Evolutionary conservation across 495 filamentous ascomycete species (phyloP), one percentile per base, ranked within the genome.

Genomic region (Podospora pseudoanserina): DNA sequence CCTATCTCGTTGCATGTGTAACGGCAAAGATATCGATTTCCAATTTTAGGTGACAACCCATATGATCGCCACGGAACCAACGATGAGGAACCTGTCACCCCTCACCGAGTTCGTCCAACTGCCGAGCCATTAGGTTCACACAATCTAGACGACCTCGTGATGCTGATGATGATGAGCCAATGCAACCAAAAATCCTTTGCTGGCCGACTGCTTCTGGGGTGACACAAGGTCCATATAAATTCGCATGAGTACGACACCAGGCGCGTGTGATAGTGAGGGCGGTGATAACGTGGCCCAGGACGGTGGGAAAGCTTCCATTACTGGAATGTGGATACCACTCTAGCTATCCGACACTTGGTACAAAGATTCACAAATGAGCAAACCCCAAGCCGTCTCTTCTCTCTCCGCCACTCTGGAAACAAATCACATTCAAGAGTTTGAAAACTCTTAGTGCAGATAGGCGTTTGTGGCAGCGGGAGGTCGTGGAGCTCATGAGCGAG

Each of bases 381-480:
- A 27, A 63, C 27, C 30, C 55, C 0, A 60, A 34, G 20, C 18
- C 30, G 60, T 62, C 65, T 57, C 63, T 32, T 32, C 7, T 32
- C 30, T 68, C 58, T 60, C 69, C 66, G 63, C 58, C 59, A 27
- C 49, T 13, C 20, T 34, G 69, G 69, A 68, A 68, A 39, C 69
- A 60, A 68, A 60, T 66, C 65, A 60, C 16, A 59, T 34, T 16
- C 53, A 5, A 57, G 20, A 19, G 28, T 54, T 20, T 39, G 1
- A n/a, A 58, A 26, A 20, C 56, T 4, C 23, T 9, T 1, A 0
- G 16, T 30, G 13, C 27, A 23, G 30, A 28, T 30, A 30, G 59
- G 30, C 59, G 7, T 27, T 9, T 9, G 18, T 59, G 56, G 26
- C 19, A 59, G 56, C 56, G 56, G 56, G 56, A 27, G n/a, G 56